These are phyloP conservation scores for Pascua sp. DNA, from an alignment of 1,284 basidiomycete species.

Conservation along the genomic window DNA sequence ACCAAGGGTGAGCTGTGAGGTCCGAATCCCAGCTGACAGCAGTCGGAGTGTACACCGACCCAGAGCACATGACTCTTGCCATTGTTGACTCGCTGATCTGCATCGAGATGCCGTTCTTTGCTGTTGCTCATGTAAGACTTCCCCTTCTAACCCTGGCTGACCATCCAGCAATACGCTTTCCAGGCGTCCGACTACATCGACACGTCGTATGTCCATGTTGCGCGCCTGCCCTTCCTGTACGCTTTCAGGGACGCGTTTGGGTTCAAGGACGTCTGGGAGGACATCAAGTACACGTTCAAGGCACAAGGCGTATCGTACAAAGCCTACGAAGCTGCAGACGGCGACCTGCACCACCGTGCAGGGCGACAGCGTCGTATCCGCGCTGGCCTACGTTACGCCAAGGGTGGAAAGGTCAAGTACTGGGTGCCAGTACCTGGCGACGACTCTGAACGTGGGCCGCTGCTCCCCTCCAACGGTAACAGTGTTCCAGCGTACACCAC, in stretches of 20 bases:
- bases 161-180: conserved; percentile 43
- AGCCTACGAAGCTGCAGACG: conserved; percentile 91
- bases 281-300: conserved; percentile 74
- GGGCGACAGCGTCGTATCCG: conserved; percentile 77
- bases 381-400: conserved; percentile 84
- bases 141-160: background rate
- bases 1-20: conserved; percentile 52
- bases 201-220: conserved; percentile 63
- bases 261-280: conserved; percentile 79
- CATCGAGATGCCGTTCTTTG: conserved; percentile 97
- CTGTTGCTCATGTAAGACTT: conserved; percentile 66
- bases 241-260: conserved; percentile 86
- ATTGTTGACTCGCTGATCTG: conserved; percentile 87
- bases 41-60: conserved; percentile 81
- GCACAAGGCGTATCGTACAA: conserved; percentile 93
- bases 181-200: conserved; percentile 73
- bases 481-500: too few relatives aligned
- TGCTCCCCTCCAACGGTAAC: conserved; percentile 57
- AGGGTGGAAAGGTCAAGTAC: conserved; percentile 83
- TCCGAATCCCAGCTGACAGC: conserved; percentile 12
- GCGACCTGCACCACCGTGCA: conserved; percentile 77
- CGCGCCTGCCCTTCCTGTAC: conserved; percentile 79
- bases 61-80: conserved; percentile 85
- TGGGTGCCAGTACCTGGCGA: conserved; percentile 73
- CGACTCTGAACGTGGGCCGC: conserved; percentile 58